Conservation (phyloP, 345 rosid species). For the Citrus hindsii region DNA sequence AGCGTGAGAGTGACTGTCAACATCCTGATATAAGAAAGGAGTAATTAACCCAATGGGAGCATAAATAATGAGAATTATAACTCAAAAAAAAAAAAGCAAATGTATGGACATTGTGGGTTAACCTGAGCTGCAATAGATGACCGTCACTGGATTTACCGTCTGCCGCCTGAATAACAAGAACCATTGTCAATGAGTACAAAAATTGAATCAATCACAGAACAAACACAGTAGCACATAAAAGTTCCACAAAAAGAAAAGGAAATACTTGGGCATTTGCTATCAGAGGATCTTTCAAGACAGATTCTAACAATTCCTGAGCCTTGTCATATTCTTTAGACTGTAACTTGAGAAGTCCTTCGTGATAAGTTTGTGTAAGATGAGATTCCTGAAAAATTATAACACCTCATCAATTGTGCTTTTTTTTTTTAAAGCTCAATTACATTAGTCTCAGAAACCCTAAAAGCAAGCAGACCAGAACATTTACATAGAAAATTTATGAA, state of each 20-base stretch:
- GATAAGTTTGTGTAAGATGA: constrained; percentile 86
- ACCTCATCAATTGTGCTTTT: neutral
- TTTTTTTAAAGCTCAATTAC: too few relatives aligned
- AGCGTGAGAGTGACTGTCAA: neutral
- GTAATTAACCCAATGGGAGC: too few relatives aligned
- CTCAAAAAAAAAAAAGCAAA: neutral
- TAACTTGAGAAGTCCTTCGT: constrained; percentile 84
- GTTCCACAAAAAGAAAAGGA: neutral
- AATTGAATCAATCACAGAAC: neutral
- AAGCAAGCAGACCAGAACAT: neutral
- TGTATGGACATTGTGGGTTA: neutral
- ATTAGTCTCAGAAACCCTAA: constrained; percentile 6
- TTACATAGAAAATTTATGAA: neutral
- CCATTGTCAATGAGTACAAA: neutral
- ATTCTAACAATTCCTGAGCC: constrained; percentile 72
- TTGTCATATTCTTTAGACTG: constrained; percentile 85
- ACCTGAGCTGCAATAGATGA: constrained; percentile 93
- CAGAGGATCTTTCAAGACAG: constrained; percentile 80
- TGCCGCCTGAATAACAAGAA: constrained; percentile 46
- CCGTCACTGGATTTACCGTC: constrained; percentile 59
- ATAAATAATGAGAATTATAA: neutral
- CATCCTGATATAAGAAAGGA: too few relatives aligned
- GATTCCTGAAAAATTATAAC: constrained; percentile 56
- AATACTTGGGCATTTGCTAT: constrained; percentile 66
- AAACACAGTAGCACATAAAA: constrained; percentile 1